A percentile compares a stretch with the other conserved stretches of the same genome.
phyloP scores from a whole-genome alignment of 495 filamentous ascomycete genomes.

The Polyplosphaeria fusca region DNA sequence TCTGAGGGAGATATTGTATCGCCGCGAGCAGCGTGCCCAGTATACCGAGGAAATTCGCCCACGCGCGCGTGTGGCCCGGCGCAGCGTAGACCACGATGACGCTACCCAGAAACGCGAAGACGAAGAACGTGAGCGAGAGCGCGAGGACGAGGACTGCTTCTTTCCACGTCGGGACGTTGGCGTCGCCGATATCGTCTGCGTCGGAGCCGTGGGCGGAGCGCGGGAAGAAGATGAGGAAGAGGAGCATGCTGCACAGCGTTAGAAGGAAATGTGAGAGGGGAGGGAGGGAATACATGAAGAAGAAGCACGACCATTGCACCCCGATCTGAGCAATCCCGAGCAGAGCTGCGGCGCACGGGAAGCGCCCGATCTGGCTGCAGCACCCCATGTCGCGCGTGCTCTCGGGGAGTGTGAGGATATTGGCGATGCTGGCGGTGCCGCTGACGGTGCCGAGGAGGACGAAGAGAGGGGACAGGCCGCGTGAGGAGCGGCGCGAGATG shows the following conservation, averaged over 20 bases:
- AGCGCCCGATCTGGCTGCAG: slow-evolving; percentile 72
- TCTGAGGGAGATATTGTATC: slow-evolving; percentile 92
- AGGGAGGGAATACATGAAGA: slow-evolving; percentile 65
- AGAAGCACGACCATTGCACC: slow-evolving; percentile 87
- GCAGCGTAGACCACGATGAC: slow-evolving; percentile 54
- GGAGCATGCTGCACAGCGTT: slow-evolving; percentile 38
- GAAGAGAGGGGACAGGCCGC: slow-evolving; percentile 92
- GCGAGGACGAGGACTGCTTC: slow-evolving; percentile 71
- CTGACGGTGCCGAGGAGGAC: slow-evolving; percentile 88
- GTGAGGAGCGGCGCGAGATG: slow-evolving; percentile 79
- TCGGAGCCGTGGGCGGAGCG: slow-evolving; percentile 38
- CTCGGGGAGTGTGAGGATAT: slow-evolving; percentile 78
- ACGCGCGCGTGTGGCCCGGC: slow-evolving; percentile 60
- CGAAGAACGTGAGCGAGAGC: slow-evolving; percentile 66
- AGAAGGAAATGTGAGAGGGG: neutral
- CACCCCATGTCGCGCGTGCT: slow-evolving; percentile 78
- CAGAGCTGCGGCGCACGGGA: slow-evolving; percentile 79
- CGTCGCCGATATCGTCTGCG: slow-evolving; percentile 28
- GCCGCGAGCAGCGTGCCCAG: slow-evolving; percentile 72
- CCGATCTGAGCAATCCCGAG: slow-evolving; percentile 87
- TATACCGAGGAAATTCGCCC: slow-evolving; percentile 82
- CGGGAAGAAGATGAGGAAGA: slow-evolving; percentile 48
- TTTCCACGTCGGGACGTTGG: slow-evolving; percentile 60
- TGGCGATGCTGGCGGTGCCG: slow-evolving; percentile 80
- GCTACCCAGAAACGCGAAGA: slow-evolving; percentile 64